Evolutionary conservation across 2,329 filamentous ascomycete species (phyloP).

Genomic region (Byssoonygena ceratinophila): DNA sequence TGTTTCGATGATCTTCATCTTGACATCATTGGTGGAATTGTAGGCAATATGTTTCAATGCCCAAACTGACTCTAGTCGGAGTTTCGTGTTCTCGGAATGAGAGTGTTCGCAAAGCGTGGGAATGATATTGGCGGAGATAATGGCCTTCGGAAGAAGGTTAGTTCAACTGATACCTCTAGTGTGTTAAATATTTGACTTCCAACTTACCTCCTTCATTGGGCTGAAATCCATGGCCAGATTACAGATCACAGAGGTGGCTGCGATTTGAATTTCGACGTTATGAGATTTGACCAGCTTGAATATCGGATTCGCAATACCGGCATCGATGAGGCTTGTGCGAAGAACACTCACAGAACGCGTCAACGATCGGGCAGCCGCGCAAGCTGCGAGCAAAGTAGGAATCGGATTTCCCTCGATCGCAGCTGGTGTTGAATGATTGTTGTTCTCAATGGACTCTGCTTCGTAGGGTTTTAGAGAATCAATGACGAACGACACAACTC

Average conservation of each 20-base stretch:
- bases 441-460: slow-evolving; percentile 4
- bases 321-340: slow-evolving; percentile 77
- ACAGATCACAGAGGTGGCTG: slow-evolving; percentile 70
- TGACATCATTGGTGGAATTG: slow-evolving; percentile 58
- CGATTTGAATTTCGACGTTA: slow-evolving; percentile 70
- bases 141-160: slow-evolving; percentile 42
- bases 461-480: slow-evolving; percentile 61
- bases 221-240: slow-evolving; percentile 84
- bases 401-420: slow-evolving; percentile 63
- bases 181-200: slow-evolving; percentile 16
- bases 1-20: slow-evolving; percentile 65
- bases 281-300: slow-evolving; percentile 63
- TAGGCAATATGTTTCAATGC: slow-evolving; percentile 83
- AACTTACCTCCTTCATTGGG: slow-evolving; percentile 71
- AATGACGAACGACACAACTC: slow-evolving; percentile 70
- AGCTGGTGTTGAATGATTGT: slow-evolving; percentile 23
- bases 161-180: neutral
- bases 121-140: slow-evolving; percentile 64
- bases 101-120: slow-evolving; percentile 73
- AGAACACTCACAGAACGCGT: slow-evolving; percentile 76
- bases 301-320: slow-evolving; percentile 66
- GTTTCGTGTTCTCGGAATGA: slow-evolving; percentile 63
- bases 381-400: slow-evolving; percentile 72
- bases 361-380: slow-evolving; percentile 67
- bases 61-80: slow-evolving; percentile 83